Percentiles rank a stretch among this genome's conserved stretches.
phyloP scores from a whole-genome alignment of 202 grass and related monocot genomes.

The Carex sylvatica region DNA sequence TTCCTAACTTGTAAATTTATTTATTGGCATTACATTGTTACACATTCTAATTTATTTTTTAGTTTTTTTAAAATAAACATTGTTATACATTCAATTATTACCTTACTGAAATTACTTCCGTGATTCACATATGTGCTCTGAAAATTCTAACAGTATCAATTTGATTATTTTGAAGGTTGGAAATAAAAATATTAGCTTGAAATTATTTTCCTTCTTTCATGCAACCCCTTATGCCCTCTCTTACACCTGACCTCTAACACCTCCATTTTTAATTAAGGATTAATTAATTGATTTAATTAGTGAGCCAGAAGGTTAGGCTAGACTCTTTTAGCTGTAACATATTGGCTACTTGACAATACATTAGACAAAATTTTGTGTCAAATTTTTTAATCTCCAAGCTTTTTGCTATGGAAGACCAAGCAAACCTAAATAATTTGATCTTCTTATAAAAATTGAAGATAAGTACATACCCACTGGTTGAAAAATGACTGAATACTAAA shows the following conservation, averaged over 20 bases:
- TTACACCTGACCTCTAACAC: not conserved
- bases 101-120: not conserved
- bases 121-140: not conserved
- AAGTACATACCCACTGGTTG: not conserved
- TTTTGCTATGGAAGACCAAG: not conserved
- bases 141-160: not conserved
- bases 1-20: not conserved
- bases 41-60: too few relatives aligned
- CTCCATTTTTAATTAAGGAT: not conserved
- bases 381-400: not conserved
- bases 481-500: not conserved
- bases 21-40: not conserved
- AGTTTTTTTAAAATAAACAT: too few relatives aligned
- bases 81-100: not conserved
- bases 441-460: not conserved
- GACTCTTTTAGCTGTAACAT: not conserved
- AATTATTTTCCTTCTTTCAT: not conserved
- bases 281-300: not conserved
- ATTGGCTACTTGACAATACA: not conserved
- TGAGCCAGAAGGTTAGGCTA: not conserved
- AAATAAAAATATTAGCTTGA: not conserved
- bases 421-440: not conserved
- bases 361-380: constrained; percentile 8
- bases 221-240: not conserved
- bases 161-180: not conserved